Evolutionary conservation across 768 basidiomycete genomes (phyloP), one percentile per base, ranked within the genome.

Genomic region (Termitomyces sp.): DNA sequence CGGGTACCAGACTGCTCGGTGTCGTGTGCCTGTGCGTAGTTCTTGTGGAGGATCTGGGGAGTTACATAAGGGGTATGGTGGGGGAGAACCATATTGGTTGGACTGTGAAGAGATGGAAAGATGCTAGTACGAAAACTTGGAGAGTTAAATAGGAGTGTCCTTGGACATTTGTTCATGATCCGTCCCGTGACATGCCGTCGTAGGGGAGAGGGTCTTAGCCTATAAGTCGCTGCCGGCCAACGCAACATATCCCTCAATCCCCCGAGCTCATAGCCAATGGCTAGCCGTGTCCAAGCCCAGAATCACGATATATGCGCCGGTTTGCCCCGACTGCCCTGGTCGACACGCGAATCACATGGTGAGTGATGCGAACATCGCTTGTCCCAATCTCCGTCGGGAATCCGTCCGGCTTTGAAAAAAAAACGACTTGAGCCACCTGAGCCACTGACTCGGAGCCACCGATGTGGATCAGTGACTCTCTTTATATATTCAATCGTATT

Each of bases 1-100:
- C 89, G 78, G 32, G 77, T 81, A 60, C 79, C 80, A 61, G 75
- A 77, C 58, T 75, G 73, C 71, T 91, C 88, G 60, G 80, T 74
- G 73, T 92, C 90, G 64, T 79, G 76, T 2, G 84, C 77, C 69
- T 91, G 88, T 3, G 91, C 89, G 74, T 93, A 93, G 75, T 89
- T 74, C 72, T 86, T 90, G 81, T 92, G 91, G 70, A 91, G 86
- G 75, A 93, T 93, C 73, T 91, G 90, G 36, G 91, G 91, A 63
- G 91, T 93, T 55, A 92, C 88, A 70, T 93, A 91, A 67, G 91
- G 91, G 9, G 91, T 91, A 46, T 86, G 82, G 70, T 87, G 83
- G 53, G 84, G 77, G 70, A 82, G 79, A 64, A 85, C 83, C 88
- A 89, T 90, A 65, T 65, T 83, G 73, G 61, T 28, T 53, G 36